Evolutionary conservation across 139 green algal species (phyloP).

Genomic region (Tetratostichococcus sp.): DNA sequence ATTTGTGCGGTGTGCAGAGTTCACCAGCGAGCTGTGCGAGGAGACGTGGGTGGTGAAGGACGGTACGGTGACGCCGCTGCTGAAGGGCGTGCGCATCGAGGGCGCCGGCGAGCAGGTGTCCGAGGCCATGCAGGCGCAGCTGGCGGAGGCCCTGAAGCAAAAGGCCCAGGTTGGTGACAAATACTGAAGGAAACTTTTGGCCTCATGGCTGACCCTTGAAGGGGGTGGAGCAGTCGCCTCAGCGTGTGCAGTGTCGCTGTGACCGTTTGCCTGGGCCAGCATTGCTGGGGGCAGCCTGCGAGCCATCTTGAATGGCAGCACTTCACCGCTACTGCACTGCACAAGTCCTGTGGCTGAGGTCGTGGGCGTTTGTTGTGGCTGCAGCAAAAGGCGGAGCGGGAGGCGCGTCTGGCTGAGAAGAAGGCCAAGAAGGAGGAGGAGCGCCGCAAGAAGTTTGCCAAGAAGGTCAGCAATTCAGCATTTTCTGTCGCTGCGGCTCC

Average conservation of each 20-base stretch:
- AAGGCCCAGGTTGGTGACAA: conserved; percentile 23
- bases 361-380: not conserved
- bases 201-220: too few relatives aligned
- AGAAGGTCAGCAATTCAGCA: conserved; percentile 48
- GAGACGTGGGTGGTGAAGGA: conserved; percentile 50
- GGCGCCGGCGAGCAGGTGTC: not conserved
- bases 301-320: too few relatives aligned
- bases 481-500: too few relatives aligned
- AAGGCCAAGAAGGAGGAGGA: conserved; percentile 3
- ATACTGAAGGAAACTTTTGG: too few relatives aligned
- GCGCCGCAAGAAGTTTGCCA: conserved; percentile 17
- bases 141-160: conserved; percentile 11
- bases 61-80: conserved; percentile 15
- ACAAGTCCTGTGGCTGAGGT: too few relatives aligned
- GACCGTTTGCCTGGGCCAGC: too few relatives aligned
- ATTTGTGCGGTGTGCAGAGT: conserved; percentile 13
- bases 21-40: conserved; percentile 38
- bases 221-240: too few relatives aligned
- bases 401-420: conserved; percentile 18
- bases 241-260: too few relatives aligned
- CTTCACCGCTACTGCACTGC: too few relatives aligned
- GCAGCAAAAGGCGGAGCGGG: conserved; percentile 22
- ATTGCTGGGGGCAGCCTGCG: too few relatives aligned
- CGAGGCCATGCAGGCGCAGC: conserved; percentile 22
- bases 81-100: not conserved